These are phyloP conservation scores for Spathaspora passalidarum DNA, from an alignment of 805 yeast species.

Conservation along the genomic window DNA sequence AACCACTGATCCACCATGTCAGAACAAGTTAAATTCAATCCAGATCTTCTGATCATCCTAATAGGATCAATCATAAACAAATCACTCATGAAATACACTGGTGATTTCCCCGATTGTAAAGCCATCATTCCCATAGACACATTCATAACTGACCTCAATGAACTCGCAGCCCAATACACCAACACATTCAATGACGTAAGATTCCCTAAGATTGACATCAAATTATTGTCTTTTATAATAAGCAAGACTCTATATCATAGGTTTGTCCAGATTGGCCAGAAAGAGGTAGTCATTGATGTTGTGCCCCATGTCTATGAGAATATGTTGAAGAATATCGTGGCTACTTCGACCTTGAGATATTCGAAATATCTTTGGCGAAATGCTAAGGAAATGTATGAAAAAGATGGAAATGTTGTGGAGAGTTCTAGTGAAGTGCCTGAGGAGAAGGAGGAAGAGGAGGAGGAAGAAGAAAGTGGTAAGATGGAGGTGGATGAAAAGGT, in stretches of 20 bases:
- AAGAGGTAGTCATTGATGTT: slow-evolving; percentile 18
- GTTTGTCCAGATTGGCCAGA: slow-evolving; percentile 17
- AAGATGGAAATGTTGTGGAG: slow-evolving; percentile 14
- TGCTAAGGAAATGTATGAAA: slow-evolving; percentile 7
- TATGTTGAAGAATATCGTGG: slow-evolving; percentile 19
- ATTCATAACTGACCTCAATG: slow-evolving; percentile 11
- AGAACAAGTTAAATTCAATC: slow-evolving; percentile 9
- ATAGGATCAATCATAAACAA: slow-evolving; percentile 16
- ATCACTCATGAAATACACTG: slow-evolving; percentile 6
- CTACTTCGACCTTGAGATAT: slow-evolving; percentile 16
- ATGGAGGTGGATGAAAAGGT: slow-evolving; percentile 9
- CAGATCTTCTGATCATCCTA: slow-evolving; percentile 12
- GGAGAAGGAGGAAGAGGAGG: slow-evolving; percentile 8
- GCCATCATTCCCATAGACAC: slow-evolving; percentile 8
- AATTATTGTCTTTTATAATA: slow-evolving; percentile 7
- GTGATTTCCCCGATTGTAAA: slow-evolving; percentile 4
- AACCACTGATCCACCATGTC: slow-evolving; percentile 2
- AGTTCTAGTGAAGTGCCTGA: slow-evolving; percentile 9
- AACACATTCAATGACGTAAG: slow-evolving; percentile 9
- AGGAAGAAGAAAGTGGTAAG: too few species aligned
- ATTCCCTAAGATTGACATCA: slow-evolving; percentile 8
- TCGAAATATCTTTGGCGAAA: slow-evolving; percentile 7
- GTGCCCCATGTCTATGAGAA: slow-evolving; percentile 16
- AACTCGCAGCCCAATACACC: slow-evolving; percentile 8
- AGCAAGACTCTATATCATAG: slow-evolving; percentile 12